These are phyloP conservation scores for Conringia planisiliqua DNA, from an alignment of 345 rosid species.

Conservation along the genomic window DNA sequence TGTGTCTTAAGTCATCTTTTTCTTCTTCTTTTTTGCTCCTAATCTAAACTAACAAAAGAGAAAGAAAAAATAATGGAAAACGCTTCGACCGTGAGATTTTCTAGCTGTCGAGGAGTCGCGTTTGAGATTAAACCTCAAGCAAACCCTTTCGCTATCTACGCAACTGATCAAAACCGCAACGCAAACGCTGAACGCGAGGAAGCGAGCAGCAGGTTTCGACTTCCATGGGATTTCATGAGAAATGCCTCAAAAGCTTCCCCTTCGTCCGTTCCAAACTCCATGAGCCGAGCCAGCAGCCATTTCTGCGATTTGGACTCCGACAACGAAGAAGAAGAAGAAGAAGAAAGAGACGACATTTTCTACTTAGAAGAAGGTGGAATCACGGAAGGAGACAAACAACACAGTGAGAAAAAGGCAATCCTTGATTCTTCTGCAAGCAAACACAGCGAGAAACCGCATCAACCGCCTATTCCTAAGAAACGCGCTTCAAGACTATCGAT, in stretches of 20 bases:
- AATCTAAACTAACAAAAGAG: background rate
- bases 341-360: slow-evolving; percentile 22
- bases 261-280: slow-evolving; percentile 41
- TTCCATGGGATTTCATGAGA: slow-evolving; percentile 38
- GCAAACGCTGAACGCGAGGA: slow-evolving; percentile 20
- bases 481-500: slow-evolving; percentile 56
- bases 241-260: slow-evolving; percentile 40
- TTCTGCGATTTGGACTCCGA: slow-evolving; percentile 60
- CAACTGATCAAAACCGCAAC: slow-evolving; percentile 11
- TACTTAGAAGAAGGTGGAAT: slow-evolving; percentile 45
- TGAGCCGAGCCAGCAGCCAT: slow-evolving; percentile 64
- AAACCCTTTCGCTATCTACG: slow-evolving; percentile 36
- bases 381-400: slow-evolving; percentile 23
- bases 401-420: slow-evolving; percentile 17
- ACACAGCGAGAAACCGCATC: slow-evolving; percentile 33
- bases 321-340: slow-evolving; percentile 6
- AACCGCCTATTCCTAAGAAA: slow-evolving; percentile 43
- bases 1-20: background rate
- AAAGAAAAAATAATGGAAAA: slow-evolving; percentile 27
- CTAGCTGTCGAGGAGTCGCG: slow-evolving; percentile 70
- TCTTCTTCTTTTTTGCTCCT: background rate
- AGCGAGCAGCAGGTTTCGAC: slow-evolving; percentile 27
- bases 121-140: slow-evolving; percentile 60
- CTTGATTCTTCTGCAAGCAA: slow-evolving; percentile 33
- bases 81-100: slow-evolving; percentile 45